Evolutionary conservation across 2,329 filamentous ascomycete genomes (phyloP).

Genomic region (Colletotrichum aenigma): DNA sequence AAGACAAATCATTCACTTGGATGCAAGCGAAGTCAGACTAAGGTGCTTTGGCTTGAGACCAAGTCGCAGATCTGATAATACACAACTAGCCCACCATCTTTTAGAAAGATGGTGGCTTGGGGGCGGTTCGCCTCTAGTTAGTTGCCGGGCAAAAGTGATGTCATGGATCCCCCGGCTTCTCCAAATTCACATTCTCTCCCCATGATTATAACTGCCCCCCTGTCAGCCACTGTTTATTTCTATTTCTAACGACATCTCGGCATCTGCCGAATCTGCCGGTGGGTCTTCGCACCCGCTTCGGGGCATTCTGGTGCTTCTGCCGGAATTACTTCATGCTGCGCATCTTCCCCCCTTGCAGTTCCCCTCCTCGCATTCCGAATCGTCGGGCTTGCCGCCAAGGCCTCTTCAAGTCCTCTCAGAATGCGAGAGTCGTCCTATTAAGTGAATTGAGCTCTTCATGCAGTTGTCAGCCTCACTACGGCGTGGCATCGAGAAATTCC

Average conservation of each 20-base stretch:
- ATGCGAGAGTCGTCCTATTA: too few relatives aligned
- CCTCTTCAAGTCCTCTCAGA: not conserved
- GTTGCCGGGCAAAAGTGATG: not conserved
- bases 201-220: not conserved
- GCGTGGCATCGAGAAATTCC: not conserved
- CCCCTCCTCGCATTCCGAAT: not conserved
- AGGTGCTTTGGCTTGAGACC: not conserved
- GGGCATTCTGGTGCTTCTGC: not conserved
- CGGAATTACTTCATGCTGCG: not conserved
- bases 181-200: not conserved
- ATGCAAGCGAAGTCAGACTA: constrained; percentile 5
- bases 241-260: not conserved
- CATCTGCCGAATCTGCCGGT: not conserved
- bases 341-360: not conserved
- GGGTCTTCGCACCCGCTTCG: not conserved
- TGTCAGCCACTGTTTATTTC: not conserved
- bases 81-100: not conserved
- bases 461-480: not conserved
- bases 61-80: not conserved
- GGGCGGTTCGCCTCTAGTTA: not conserved
- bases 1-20: not conserved
- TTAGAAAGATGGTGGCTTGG: not conserved
- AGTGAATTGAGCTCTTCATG: too few relatives aligned
- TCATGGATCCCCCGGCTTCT: constrained; percentile 1
- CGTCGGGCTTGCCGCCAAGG: not conserved